Conservation (phyloP, 768 basidiomycete species). For the Pleurotus ostreatus region DNA sequence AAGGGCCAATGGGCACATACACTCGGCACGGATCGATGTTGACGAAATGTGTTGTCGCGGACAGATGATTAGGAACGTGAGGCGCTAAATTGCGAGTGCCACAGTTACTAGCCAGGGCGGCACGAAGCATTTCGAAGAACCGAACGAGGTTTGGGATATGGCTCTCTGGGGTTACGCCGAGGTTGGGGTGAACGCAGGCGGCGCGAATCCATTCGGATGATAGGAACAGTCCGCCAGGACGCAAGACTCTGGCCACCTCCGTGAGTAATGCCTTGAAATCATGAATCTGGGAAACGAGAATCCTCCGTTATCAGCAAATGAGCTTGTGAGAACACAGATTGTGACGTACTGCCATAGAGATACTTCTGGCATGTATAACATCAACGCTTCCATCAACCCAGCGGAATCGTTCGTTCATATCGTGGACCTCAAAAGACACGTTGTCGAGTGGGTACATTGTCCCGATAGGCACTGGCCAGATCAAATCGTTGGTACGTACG, state of each 20-base stretch:
- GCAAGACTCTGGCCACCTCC: conserved; percentile 62
- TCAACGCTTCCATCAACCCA: conserved; percentile 58
- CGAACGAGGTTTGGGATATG: conserved; percentile 35
- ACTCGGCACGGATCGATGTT: conserved; percentile 29
- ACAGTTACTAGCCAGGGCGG: conserved; percentile 25
- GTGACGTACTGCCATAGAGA: conserved; percentile 56
- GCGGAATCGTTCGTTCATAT: conserved; percentile 49
- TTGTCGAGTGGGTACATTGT: conserved; percentile 58
- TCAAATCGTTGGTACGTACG: background rate
- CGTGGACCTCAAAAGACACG: conserved; percentile 63
- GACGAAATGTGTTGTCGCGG: conserved; percentile 33
- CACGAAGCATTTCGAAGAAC: conserved; percentile 34
- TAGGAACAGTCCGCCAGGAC: conserved; percentile 67
- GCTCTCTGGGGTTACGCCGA: conserved; percentile 20
- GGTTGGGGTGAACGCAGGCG: conserved; percentile 33
- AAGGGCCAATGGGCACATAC: conserved; percentile 55
- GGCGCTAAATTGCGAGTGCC: conserved; percentile 35
- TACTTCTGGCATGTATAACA: conserved; percentile 59
- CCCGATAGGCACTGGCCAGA: conserved; percentile 60
- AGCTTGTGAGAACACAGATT: background rate
- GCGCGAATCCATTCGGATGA: conserved; percentile 56
- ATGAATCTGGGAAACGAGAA: conserved; percentile 36
- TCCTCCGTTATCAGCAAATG: background rate
- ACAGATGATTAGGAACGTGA: conserved; percentile 34
- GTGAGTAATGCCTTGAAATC: conserved; percentile 49